Base-by-base conservation (phyloP, 2,329 filamentous ascomycete species). In the Metarhizium sp. region DNA sequence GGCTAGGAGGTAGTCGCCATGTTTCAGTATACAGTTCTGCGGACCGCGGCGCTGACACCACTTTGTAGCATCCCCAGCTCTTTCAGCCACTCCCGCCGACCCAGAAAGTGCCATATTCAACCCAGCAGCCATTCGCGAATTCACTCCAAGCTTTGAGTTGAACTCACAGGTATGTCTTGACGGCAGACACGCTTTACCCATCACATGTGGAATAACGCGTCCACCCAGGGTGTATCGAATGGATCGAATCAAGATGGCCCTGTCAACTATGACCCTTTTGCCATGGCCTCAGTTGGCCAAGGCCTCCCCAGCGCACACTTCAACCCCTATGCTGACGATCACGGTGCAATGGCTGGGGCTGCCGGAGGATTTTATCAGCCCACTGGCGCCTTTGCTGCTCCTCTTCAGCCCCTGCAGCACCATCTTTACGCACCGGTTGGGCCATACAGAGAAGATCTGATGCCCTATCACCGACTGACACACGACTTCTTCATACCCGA, bases 401-500 rank as follows among this genome's bases (percentile, higher is more conserved):
- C 78, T 16, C 68, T 77, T 20, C 85, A 87, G 60, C 87, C 87
- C 25, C 80, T 91, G 6, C 88, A 92, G 75, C 95, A 96, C 68
- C 94, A 99, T 69, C 79, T 96, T 13, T 99, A 99, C 69, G 89
- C 90, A 36, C 91, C 92, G 0, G 81, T 92, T 55, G 90, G 90
- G 6, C 85, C 89, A n/a, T 82, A 91, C 67, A 82, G 85, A 58
- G 88, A 92, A 59, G 90, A 90, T 59, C 77, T 96, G 34, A 78
- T 88, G 61, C 84, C 87, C 2, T 96, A 95, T 66, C 92, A 99
- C 67, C 84, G 90, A 57, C 86, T 87, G 56, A 85, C 89, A 2
- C 90, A 95, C 66, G 92, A 97, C 66, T 89, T 97, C 61, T 99
- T 99, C 70, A 81, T 97, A 46, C 84, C 90, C 0, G 92, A 96